Evolutionary conservation across 2,329 filamentous ascomycete species (phyloP), one percentile per base, ranked within the genome.

Genomic region (Rosellinia necatrix): DNA sequence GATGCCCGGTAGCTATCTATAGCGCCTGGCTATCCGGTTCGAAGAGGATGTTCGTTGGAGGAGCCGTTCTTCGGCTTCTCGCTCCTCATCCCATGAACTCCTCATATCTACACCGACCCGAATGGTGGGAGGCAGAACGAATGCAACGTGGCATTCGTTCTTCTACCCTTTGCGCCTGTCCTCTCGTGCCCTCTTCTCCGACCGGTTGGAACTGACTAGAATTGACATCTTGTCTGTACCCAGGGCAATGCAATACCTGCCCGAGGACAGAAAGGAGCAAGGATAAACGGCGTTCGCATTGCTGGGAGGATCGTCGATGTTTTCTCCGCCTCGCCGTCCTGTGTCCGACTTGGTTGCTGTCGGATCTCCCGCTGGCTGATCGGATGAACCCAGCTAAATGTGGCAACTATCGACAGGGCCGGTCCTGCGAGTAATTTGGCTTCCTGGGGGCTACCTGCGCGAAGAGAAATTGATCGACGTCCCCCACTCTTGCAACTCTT

Each of bases 361-460:
- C 49, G 56, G 48, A 59, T 59, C 56, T 59, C 52, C 53, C 53
- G 43, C 24, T 32, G 3, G 43, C 24, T 32, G 3, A 12, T 56
- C 43, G 48, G 41, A 27, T 52, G 43, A 49, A 59, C 49, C 54
- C 46, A 49, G 27, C 56, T 53, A 52, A 56, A 49, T 52, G 52
- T 56, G 56, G 56, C 42, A 56, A 44, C 37, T 48, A 56, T 56
- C 53, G 42, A 59, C 56, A 52, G 48, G 43, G 17, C 48, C 42
- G 25, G 37, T 51, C 46, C 40, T 58, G 44, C 46, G 24, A 49
- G 55, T 50, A 48, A 55, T 58, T 50, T n/a, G 42, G 13, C 22
- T 30, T 32, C 10, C 8, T 6, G 37, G 40, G 30, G 34, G 34
- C 27, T 40, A 42, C 32, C 42, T 29, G 19, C 53, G 12, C 4